Evolutionary conservation across 1,284 basidiomycete species (phyloP).

Genomic region (Sanghuangporus sanghuang): DNA sequence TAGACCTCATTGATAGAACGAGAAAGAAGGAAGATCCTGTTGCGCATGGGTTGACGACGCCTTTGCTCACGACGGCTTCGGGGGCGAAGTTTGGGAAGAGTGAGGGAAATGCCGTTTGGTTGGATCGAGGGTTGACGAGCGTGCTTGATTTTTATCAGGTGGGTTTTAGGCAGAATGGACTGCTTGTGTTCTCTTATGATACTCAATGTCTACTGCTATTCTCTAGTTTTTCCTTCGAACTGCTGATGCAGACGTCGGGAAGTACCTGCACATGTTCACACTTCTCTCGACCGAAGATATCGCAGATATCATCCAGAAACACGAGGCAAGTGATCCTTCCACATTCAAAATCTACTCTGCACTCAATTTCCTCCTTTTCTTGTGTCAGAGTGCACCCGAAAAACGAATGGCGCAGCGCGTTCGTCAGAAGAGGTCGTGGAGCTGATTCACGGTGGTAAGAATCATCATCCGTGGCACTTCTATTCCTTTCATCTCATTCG

Average conservation of each 20-base stretch:
- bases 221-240: constrained; percentile 84
- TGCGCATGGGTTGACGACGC: constrained; percentile 79
- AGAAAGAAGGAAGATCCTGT: constrained; percentile 20
- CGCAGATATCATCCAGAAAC: constrained; percentile 49
- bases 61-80: constrained; percentile 82
- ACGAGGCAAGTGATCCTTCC: constrained; percentile 38
- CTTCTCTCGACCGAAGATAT: constrained; percentile 65
- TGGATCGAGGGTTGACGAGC: constrained; percentile 72
- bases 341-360: constrained; percentile 13
- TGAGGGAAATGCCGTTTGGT: constrained; percentile 93
- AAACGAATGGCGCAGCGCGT: constrained; percentile 68
- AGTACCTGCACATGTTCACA: constrained; percentile 83
- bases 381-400: constrained; percentile 45
- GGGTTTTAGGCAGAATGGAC: constrained; percentile 18
- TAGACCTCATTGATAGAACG: constrained; percentile 77
- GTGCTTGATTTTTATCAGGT: constrained; percentile 93
- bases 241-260: constrained; percentile 77
- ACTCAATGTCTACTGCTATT: not conserved
- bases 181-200: not conserved
- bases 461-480: not conserved
- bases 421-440: constrained; percentile 82
- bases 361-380: not conserved
- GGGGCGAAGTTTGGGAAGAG: constrained; percentile 99
- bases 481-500: not conserved
- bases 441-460: constrained; percentile 77